Percentiles rank a stretch among this genome's conserved stretches.
Conservation (phyloP, 2,329 filamentous ascomycete genomes). For the Colletotrichum orbiculare region DNA sequence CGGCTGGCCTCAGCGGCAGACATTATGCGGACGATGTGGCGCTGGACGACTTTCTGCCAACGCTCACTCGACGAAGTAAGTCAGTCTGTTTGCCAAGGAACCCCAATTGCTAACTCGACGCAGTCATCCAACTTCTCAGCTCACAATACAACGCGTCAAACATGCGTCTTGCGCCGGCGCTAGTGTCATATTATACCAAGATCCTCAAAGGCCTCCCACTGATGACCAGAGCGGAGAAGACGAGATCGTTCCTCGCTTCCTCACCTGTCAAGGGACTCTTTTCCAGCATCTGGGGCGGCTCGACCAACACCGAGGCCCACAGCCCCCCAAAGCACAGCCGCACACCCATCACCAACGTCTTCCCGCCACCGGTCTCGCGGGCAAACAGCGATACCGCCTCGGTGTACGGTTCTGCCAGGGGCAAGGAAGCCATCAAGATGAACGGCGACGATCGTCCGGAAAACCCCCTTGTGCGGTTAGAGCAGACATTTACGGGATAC, state of each 20-base stretch:
- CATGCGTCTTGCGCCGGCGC: constrained; percentile 69
- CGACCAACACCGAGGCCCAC: constrained; percentile 56
- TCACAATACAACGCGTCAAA: constrained; percentile 77
- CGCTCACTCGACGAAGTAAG: constrained; percentile 79
- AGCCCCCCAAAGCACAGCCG: constrained; percentile 53
- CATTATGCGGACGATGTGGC: constrained; percentile 80
- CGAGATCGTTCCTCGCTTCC: constrained; percentile 77
- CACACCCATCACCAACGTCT: constrained; percentile 50
- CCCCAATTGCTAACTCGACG: constrained; percentile 46
- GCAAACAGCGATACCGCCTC: constrained; percentile 61
- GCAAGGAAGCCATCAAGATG: constrained; percentile 55
- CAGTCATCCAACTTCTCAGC: constrained; percentile 79
- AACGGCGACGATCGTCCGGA: constrained; percentile 66
- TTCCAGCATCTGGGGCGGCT: constrained; percentile 80
- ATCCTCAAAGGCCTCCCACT: constrained; percentile 77
- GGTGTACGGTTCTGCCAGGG: constrained; percentile 65
- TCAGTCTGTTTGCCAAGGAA: neutral
- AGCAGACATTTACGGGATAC: constrained; percentile 88
- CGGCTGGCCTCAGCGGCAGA: constrained; percentile 74
- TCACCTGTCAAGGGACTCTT: constrained; percentile 88
- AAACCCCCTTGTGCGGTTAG: constrained; percentile 77
- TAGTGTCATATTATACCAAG: constrained; percentile 83
- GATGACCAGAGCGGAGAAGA: constrained; percentile 71
- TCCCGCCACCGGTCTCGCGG: constrained; percentile 50
- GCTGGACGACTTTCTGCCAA: constrained; percentile 77